Base-by-base conservation (phyloP, 225 moss, liverwort and hornwort species). In the Climacium dendroides region DNA sequence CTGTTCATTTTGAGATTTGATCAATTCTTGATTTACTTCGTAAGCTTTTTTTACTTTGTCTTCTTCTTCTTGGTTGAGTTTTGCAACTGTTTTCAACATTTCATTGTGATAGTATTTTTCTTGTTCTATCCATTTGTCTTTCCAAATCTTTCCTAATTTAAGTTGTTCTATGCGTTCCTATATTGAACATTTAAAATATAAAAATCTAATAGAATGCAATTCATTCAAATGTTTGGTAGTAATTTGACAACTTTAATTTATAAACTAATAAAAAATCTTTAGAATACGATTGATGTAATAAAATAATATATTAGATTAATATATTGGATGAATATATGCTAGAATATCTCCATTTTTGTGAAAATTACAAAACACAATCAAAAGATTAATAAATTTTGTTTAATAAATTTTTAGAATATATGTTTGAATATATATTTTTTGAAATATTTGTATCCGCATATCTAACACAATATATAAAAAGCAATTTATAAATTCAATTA, bases 81-180 rank as follows among this genome's bases (percentile, higher is more conserved):
- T 92, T 80, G 82, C 81, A 48, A 90, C 57, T 4, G 34, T 89
- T 67, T 90, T 90, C 5, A 92, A 15, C 87, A 90, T 90, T 85
- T 92, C 89, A 67, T 89, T 70, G 35, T 92, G 90, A 73, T 87
- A 76, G 19, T 89, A 80, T 20, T 90, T 84, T 41, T 92, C 92
- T 82, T 41, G 63, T 7, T 92, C 76, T 30, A 22, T 34, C 91
- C 91, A 91, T 77, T 90, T 90, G 20, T 91, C 86, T 88, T 92
- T 89, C 87, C 87, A 89, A 43, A 80, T 76, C 60, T 87, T 90
- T 17, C 81, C 64, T 11, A 91, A 37, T 54, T 88, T 93, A 3
- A 84, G 4, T 89, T 91, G 91, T 85, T 93, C 89, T 41, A 41
- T 26, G 8, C 88, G 81, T 52, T 91, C 91, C 90, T 91, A 13